Evolutionary conservation across 768 basidiomycete genomes (phyloP), one percentile per base, ranked within the genome.

Genomic region (Auricularia sp.): DNA sequence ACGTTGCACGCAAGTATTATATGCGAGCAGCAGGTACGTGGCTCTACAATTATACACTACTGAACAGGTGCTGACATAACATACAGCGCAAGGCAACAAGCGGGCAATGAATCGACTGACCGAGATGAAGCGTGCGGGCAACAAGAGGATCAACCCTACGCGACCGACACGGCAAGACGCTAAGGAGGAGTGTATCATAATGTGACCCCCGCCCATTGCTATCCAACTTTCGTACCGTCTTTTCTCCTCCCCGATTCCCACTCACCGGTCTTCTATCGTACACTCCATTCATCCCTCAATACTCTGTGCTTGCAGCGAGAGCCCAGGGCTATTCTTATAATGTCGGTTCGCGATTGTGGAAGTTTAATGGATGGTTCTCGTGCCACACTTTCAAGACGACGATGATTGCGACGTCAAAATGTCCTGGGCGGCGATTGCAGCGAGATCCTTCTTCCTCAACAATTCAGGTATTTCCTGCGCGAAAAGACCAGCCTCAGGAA

Each of bases 1-100:
- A 98, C 66, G 88, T 94, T 74, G 94, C 97, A 21, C 98, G 96
- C 77, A 84, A 90, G 69, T 98, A 96, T 95, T 99, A 99, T 75
- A 97, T 98, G 93, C 85, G 97, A 54, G 95, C 97, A 42, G 97
- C 97, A 70, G 95, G 96, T 98, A 71, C 61, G 89, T 79, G 45
- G 61, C 34, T 54, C 13, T 61, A 29, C 63, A 34, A 61, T 59
- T 2, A 59, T 24, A 45, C 54, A 63, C 56, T n/a, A 47, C 45
- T 56, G 54, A 51, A 37, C 18, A 35, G 16, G 34, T 51, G 18
- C 63, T 62, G 39, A 56, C n/a, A n/a, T 61, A 54, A 62, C 44
- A 33, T 62, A 2, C 70, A 97, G 95, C 93, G 3, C 96, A 98
- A 84, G 92, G 92, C n/a, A 96, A 98, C 77, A 95, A 94, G 75